phyloP scores from a whole-genome alignment of 176 grass and related monocot species.

The Carex cristatella region DNA sequence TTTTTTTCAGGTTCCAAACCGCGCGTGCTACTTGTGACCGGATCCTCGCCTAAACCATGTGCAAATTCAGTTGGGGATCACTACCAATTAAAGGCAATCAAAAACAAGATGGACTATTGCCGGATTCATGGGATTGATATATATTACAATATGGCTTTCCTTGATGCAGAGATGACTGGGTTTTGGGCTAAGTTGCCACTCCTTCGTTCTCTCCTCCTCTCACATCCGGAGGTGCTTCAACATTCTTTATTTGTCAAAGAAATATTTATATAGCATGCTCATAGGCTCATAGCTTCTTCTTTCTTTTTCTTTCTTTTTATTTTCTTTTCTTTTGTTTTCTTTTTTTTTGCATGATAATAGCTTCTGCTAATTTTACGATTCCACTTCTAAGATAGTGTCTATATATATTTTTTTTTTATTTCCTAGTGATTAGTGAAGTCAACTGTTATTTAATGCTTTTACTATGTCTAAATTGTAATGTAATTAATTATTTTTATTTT shows the following conservation, averaged over 20 bases:
- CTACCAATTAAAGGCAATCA: slow-evolving; percentile 67
- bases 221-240: slow-evolving; percentile 64
- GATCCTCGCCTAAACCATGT: slow-evolving; percentile 57
- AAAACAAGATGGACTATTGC: slow-evolving; percentile 96
- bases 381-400: background rate
- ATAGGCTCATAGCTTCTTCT: background rate
- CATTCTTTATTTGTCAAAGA: background rate
- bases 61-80: slow-evolving; percentile 64
- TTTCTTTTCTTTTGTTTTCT: no score
- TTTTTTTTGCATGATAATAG: no score
- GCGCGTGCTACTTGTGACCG: slow-evolving; percentile 75
- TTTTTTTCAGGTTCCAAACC: slow-evolving; percentile 27
- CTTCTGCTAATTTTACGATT: background rate
- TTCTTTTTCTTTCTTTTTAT: no score
- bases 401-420: background rate
- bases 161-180: slow-evolving; percentile 77
- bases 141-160: slow-evolving; percentile 81
- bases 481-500: background rate
- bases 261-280: background rate
- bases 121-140: slow-evolving; percentile 79
- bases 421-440: background rate
- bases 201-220: slow-evolving; percentile 70
- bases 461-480: background rate
- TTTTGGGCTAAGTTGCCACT: slow-evolving; percentile 95
- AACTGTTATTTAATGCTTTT: background rate